phyloP scores from a whole-genome alignment of 345 rosid genomes.

The Raphanus sativus region DNA sequence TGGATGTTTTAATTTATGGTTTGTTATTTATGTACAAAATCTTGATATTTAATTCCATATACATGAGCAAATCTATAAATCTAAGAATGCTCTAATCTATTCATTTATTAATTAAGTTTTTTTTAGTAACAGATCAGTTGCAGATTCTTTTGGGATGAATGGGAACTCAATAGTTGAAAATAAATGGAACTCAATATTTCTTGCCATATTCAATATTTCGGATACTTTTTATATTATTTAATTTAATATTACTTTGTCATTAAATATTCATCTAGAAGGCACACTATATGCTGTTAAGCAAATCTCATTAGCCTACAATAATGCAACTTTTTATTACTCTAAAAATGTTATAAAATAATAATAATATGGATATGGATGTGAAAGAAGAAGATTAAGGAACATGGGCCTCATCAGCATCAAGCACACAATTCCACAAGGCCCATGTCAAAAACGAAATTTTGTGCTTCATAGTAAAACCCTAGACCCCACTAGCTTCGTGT shows the following conservation, averaged over 20 bases:
- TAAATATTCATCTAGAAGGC: too few species aligned
- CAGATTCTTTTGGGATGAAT: not conserved
- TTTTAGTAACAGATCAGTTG: not conserved
- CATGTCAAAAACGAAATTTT: not conserved
- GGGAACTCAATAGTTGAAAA: not conserved
- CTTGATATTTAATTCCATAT: not conserved
- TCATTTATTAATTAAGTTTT: not conserved
- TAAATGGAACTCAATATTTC: not conserved
- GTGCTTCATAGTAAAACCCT: not conserved
- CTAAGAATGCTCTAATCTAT: not conserved
- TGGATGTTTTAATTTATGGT: not conserved
- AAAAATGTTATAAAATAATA: too few species aligned
- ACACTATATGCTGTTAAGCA: not conserved
- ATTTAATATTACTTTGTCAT: not conserved
- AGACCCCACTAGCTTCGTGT: not conserved
- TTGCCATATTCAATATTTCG: not conserved
- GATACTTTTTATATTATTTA: not conserved
- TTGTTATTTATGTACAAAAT: not conserved
- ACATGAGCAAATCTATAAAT: not conserved
- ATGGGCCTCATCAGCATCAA: constrained; percentile 10
- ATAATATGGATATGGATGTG: too few species aligned
- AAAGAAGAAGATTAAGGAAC: not conserved
- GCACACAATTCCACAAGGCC: not conserved
- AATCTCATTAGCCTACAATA: not conserved
- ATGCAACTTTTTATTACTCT: too few species aligned